These are phyloP conservation scores for Coemansia sp. DNA, from an alignment of 192 early-diverging fungal species.

Conservation along the genomic window DNA sequence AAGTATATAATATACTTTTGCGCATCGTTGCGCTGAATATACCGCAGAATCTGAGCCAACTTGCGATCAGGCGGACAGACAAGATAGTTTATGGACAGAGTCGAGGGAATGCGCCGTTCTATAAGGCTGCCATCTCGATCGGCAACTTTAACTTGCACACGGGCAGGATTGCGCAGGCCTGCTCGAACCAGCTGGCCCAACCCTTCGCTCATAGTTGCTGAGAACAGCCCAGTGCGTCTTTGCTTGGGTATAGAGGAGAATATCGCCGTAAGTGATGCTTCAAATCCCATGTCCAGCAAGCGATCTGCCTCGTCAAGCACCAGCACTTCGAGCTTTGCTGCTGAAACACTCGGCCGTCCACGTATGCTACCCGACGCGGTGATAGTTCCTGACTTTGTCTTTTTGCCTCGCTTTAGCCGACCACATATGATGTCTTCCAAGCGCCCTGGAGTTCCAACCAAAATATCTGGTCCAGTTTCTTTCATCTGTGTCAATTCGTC, in stretches of 20 bases:
- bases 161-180: slow-evolving; percentile 89
- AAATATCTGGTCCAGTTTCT: slow-evolving; percentile 68
- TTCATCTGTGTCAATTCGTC: slow-evolving; percentile 53
- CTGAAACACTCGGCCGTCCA: slow-evolving; percentile 54
- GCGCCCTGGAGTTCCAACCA: slow-evolving; percentile 90
- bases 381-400: slow-evolving; percentile 40
- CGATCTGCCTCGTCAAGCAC: slow-evolving; percentile 95
- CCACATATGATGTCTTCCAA: slow-evolving; percentile 74
- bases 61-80: slow-evolving; percentile 81
- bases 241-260: slow-evolving; percentile 84
- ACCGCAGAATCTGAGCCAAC: slow-evolving; percentile 66
- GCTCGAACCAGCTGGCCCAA: slow-evolving; percentile 76
- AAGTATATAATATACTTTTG: slow-evolving; percentile 94
- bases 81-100: slow-evolving; percentile 69
- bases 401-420: slow-evolving; percentile 30
- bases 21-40: slow-evolving; percentile 56
- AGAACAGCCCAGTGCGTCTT: slow-evolving; percentile 92
- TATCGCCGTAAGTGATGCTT: slow-evolving; percentile 74
- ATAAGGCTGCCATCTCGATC: slow-evolving; percentile 56
- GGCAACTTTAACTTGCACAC: slow-evolving; percentile 86
- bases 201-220: slow-evolving; percentile 94
- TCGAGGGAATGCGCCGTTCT: slow-evolving; percentile 36
- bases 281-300: slow-evolving; percentile 92
- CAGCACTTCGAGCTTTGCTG: slow-evolving; percentile 79
- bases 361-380: slow-evolving; percentile 41